Evolutionary conservation across 2,329 filamentous ascomycete genomes (phyloP), one percentile per base, ranked within the genome.

Genomic region (Didymellaceae sp.): DNA sequence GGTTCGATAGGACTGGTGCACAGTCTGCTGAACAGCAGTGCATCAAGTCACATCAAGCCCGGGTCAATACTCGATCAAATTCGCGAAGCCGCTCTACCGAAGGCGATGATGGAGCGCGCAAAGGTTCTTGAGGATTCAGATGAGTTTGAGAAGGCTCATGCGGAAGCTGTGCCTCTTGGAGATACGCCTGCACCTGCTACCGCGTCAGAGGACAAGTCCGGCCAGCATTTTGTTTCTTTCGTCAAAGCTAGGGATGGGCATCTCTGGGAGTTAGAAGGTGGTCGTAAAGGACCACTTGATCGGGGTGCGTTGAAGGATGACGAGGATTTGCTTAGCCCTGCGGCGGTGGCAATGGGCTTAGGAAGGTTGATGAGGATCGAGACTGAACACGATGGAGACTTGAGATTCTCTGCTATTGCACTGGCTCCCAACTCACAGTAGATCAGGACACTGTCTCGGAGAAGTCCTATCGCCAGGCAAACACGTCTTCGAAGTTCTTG

Each of bases 1-100:
- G 83, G 83, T 0, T 71, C 80, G n/a, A 84, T 85, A 52, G 82
- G 78, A 2, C 66, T 85, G 1, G 66, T 85, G 2, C 83, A 86
- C 61, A 75, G 75, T 52, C 58, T 84, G 17, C 71, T 76, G 38
- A 86, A 85, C 61, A 77, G 79, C 13, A 67, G 73, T 2, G 76
- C 75, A 3, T 66, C 66, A 17, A 62, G 73, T 11, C 74, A 75
- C 51, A 74, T 85, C 48, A 48, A 54, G 2, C 66, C 74, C 0
- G 76, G 65, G 2, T 80, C 78, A 1, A 65, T 70, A 1, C 66
- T 84, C 3, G 77, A 75, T n/a, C 61, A 62, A 11, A 70, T 85
- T 4, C 63, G 76, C n/a, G 63, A 73, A 13, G 62, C 72, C 4
- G 76, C 78, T 0, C 61, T 80, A 8, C 75, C 75, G 0, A 74